These are phyloP conservation scores for Rhododendron ovatum DNA, from an alignment of 148 eudicot species.

Conservation along the genomic window DNA sequence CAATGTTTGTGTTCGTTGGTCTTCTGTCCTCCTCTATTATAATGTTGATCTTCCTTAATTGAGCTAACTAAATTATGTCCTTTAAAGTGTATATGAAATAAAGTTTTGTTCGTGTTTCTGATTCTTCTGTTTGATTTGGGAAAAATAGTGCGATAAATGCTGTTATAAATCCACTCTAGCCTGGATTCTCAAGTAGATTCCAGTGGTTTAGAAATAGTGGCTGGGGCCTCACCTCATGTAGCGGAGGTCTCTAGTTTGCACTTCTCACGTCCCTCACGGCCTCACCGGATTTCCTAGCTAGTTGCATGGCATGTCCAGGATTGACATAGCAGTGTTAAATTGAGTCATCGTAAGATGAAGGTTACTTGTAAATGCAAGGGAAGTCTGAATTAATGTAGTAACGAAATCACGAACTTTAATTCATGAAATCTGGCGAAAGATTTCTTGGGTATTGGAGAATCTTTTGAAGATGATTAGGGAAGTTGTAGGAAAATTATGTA, in stretches of 20 bases:
- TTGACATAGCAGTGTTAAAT: neutral
- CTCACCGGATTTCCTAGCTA: neutral
- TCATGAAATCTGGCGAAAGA: neutral
- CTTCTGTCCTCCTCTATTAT: neutral
- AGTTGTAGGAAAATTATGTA: neutral
- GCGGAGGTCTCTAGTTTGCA: neutral
- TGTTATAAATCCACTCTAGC: neutral
- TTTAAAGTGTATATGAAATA: neutral
- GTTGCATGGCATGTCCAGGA: neutral
- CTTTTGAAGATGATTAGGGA: neutral
- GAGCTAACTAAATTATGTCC: neutral
- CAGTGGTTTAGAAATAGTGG: neutral
- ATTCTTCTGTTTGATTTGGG: neutral
- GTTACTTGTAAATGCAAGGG: neutral
- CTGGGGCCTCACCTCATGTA: neutral
- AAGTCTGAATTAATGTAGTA: neutral
- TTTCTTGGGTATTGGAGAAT: neutral
- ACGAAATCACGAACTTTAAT: neutral
- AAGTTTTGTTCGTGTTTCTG: neutral
- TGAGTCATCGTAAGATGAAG: neutral
- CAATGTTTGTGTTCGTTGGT: neutral
- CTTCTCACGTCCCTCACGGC: neutral
- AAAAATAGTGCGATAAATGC: neutral
- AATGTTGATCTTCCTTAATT: neutral
- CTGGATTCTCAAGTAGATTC: neutral